phyloP scores from a whole-genome alignment of 805 yeast genomes.

The Schwanniomyces sp. region DNA sequence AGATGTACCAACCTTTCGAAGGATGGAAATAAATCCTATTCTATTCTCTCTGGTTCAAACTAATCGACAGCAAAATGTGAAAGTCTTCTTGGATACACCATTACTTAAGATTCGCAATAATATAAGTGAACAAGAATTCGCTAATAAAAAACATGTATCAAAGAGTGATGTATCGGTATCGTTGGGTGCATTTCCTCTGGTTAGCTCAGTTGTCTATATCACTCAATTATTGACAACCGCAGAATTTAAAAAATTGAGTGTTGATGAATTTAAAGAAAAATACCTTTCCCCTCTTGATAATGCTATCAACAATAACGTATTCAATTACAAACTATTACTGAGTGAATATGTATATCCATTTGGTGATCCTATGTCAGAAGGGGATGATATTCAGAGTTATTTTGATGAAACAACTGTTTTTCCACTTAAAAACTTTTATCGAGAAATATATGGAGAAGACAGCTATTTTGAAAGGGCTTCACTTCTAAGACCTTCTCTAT shows the following conservation, averaged over 20 bases:
- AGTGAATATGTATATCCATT: not conserved
- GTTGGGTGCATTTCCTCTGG: not conserved
- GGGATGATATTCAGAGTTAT: slow-evolving; percentile 1
- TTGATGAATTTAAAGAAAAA: not conserved
- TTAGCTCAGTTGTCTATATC: not conserved
- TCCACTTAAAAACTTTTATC: not conserved
- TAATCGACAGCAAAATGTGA: slow-evolving; percentile 2
- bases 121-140: not conserved
- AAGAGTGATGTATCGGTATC: slow-evolving; percentile 2
- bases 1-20: not conserved
- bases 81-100: slow-evolving; percentile 3
- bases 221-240: not conserved
- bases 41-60: slow-evolving; percentile 1
- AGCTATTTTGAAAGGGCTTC: not conserved
- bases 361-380: not conserved
- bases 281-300: slow-evolving; percentile 1
- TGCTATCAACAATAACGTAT: not conserved
- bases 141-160: not conserved
- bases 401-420: not conserved
- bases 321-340: not conserved
- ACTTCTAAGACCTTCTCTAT: not conserved
- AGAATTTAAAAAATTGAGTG: slow-evolving; percentile 1
- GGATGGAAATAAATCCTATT: not conserved
- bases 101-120: slow-evolving; percentile 1
- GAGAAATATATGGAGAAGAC: not conserved